Conservation (phyloP, 2,329 filamentous ascomycete genomes). For the Venturia asperata region DNA sequence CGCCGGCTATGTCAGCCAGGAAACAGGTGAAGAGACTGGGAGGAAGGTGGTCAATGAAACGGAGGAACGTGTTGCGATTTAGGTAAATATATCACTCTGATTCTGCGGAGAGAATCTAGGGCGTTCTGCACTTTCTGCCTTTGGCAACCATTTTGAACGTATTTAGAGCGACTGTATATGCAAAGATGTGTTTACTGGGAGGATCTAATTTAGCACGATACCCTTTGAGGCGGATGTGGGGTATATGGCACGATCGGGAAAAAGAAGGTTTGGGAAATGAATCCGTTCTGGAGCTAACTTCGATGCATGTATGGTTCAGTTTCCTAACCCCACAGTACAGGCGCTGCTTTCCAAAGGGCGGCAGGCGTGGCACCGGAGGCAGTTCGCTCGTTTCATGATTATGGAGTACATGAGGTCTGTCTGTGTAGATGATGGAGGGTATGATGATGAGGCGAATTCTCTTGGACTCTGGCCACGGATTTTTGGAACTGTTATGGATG, state of each 20-base stretch:
- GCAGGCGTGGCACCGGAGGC: neutral
- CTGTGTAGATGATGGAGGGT: neutral
- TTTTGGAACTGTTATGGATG: neutral
- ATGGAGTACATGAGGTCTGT: neutral
- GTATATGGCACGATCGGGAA: neutral
- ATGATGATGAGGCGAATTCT: neutral
- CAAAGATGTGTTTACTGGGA: neutral
- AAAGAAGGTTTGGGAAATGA: neutral
- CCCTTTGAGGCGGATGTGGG: neutral
- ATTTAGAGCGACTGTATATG: neutral
- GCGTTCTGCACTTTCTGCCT: neutral
- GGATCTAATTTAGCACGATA: neutral
- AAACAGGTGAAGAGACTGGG: conserved; percentile 31
- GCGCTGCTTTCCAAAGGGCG: neutral
- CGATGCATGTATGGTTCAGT: neutral
- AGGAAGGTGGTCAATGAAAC: neutral
- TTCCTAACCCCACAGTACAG: no score
- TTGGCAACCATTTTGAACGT: neutral
- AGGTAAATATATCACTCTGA: neutral
- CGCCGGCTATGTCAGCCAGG: neutral
- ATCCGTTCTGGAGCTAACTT: neutral
- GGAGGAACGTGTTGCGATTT: neutral
- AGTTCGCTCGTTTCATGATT: neutral
- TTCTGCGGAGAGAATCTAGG: neutral
- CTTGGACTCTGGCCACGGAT: neutral